Evolutionary conservation across 352 stramenopile species (phyloP).

Genomic region (Ochromonadaceae sp.): DNA sequence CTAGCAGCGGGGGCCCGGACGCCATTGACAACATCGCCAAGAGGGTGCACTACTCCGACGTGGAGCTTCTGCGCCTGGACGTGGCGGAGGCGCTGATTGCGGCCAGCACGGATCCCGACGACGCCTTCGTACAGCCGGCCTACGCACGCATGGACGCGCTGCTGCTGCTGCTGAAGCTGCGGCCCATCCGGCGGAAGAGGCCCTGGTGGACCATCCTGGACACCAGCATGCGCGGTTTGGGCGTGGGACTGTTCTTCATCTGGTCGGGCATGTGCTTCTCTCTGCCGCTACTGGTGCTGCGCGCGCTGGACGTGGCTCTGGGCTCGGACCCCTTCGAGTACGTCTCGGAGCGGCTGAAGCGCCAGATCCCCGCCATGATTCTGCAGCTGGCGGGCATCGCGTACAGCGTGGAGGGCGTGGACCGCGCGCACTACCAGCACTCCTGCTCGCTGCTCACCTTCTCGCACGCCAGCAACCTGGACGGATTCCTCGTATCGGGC

Average conservation of each 20-base stretch:
- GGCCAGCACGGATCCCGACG: no score
- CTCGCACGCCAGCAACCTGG: slow-evolving; percentile 11
- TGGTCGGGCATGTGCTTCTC: background rate
- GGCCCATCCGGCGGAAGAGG: background rate
- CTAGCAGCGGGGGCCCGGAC: no score
- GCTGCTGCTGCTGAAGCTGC: background rate
- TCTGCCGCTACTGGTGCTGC: background rate
- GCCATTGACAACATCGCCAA: background rate
- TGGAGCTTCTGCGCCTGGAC: background rate
- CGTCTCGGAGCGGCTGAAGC: background rate
- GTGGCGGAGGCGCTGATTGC: background rate
- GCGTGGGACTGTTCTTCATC: background rate
- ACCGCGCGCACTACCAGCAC: background rate
- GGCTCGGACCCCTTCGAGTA: background rate
- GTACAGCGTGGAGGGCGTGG: background rate
- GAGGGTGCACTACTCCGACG: background rate
- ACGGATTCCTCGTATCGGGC: slow-evolving; percentile 4
- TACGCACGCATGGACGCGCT: background rate
- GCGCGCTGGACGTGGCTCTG: background rate
- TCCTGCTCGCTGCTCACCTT: background rate
- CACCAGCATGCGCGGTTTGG: background rate
- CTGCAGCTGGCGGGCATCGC: background rate
- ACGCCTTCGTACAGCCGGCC: background rate
- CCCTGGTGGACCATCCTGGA: background rate
- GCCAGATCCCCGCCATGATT: background rate